Conservation (phyloP, 352 stramenopile species). For the Phytophthora europaea region DNA sequence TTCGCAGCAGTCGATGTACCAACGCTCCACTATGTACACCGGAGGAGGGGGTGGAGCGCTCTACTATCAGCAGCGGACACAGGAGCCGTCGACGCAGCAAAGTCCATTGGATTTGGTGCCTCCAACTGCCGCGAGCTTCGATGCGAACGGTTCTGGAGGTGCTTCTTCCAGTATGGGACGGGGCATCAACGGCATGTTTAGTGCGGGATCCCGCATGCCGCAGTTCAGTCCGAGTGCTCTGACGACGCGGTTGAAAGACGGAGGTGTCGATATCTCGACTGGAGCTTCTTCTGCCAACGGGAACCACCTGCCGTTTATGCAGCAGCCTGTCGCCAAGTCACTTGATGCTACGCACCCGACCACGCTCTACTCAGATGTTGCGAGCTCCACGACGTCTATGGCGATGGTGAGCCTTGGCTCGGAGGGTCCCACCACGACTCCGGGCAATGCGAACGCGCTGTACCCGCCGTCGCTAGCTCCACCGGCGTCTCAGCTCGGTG, state of each 20-base stretch:
- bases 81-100: conserved; percentile 34
- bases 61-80: conserved; percentile 47
- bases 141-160: conserved; percentile 30
- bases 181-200: conserved; percentile 40
- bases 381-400: conserved; percentile 43
- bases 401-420: conserved; percentile 43
- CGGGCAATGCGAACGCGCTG: conserved; percentile 39
- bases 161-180: conserved; percentile 35
- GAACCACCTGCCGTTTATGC: conserved; percentile 43
- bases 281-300: conserved; percentile 31
- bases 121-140: conserved; percentile 34
- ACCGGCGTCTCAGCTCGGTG: conserved; percentile 26
- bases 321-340: conserved; percentile 30
- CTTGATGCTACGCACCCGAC: conserved; percentile 39
- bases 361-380: conserved; percentile 44
- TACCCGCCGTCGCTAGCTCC: conserved; percentile 38
- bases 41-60: conserved; percentile 7
- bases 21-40: conserved; percentile 40
- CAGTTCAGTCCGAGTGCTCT: conserved; percentile 40
- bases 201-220: conserved; percentile 38
- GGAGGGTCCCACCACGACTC: conserved; percentile 33
- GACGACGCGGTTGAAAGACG: conserved; percentile 47
- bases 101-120: conserved; percentile 40
- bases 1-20: conserved; percentile 50
- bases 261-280: conserved; percentile 40